Conservation (phyloP, 2,329 filamentous ascomycete species). For the Taxawa tesnikishii region DNA sequence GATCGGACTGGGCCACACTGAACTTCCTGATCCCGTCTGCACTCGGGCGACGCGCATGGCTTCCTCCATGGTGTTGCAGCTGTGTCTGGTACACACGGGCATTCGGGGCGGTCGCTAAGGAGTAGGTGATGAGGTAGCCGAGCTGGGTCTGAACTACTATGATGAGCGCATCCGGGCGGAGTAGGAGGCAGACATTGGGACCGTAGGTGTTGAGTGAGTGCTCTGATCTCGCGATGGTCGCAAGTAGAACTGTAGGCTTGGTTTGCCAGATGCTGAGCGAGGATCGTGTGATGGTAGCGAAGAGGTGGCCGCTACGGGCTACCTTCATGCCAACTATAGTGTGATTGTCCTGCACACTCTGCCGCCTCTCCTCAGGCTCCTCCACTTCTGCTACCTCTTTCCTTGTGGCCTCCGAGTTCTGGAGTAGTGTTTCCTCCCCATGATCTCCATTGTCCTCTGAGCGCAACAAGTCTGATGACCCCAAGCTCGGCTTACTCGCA, state of each 20-base stretch:
- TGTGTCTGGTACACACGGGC: slow-evolving; percentile 75
- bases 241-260: slow-evolving; percentile 79
- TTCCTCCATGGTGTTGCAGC: slow-evolving; percentile 45
- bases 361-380: slow-evolving; percentile 1
- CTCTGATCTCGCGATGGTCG: slow-evolving; percentile 69
- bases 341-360: slow-evolving; percentile 7
- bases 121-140: slow-evolving; percentile 90
- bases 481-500: neutral
- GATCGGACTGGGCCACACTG: slow-evolving; percentile 17
- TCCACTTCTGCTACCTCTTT: too few species aligned
- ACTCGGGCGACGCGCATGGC: slow-evolving; percentile 38
- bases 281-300: slow-evolving; percentile 75
- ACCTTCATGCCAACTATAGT: slow-evolving; percentile 62
- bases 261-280: slow-evolving; percentile 95
- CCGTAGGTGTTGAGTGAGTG: slow-evolving; percentile 75
- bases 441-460: neutral
- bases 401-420: too few species aligned
- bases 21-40: slow-evolving; percentile 19
- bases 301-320: slow-evolving; percentile 68
- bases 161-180: slow-evolving; percentile 85
- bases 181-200: slow-evolving; percentile 67
- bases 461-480: neutral
- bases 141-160: slow-evolving; percentile 77
- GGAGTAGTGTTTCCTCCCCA: neutral
- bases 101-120: slow-evolving; percentile 70